A percentile compares a stretch with the other conserved stretches of the same genome.
phyloP scores from a whole-genome alignment of 352 stramenopile species.

The Peronospora destructor region DNA sequence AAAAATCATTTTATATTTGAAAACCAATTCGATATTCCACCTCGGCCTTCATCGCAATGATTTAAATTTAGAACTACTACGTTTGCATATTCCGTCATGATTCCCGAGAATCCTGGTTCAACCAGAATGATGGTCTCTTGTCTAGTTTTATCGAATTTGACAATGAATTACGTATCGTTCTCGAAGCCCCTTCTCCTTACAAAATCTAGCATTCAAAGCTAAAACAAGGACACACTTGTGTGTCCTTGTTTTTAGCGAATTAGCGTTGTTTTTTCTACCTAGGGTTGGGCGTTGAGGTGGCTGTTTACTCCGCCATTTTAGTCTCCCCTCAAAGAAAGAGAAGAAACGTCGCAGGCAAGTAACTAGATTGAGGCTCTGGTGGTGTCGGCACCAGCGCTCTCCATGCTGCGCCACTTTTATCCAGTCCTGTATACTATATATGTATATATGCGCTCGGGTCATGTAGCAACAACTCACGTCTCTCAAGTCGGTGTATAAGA shows the following conservation, averaged over 20 bases:
- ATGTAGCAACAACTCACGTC: neutral
- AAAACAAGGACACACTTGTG: too few relatives aligned
- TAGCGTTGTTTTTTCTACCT: slow-evolving; percentile 2
- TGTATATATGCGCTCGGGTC: slow-evolving; percentile 2
- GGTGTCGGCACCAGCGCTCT: neutral
- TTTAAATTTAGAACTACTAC: too few relatives aligned
- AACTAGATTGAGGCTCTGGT: slow-evolving; percentile 5
- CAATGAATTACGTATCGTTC: slow-evolving; percentile 11
- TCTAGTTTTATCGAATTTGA: slow-evolving; percentile 8
- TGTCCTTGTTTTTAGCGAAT: neutral
- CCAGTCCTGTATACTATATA: neutral
- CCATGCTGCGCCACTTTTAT: neutral
- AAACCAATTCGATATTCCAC: too few relatives aligned
- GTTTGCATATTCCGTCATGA: slow-evolving; percentile 11
- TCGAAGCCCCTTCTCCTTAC: slow-evolving; percentile 17
- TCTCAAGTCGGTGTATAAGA: slow-evolving; percentile 3
- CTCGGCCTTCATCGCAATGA: too few relatives aligned
- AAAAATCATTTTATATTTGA: too few relatives aligned
- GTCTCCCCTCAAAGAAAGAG: slow-evolving; percentile 28
- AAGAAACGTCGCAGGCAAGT: slow-evolving; percentile 41
- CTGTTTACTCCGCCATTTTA: slow-evolving; percentile 28
- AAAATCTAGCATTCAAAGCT: neutral
- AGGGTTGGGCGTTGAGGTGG: slow-evolving; percentile 11
- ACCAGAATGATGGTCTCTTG: slow-evolving; percentile 29
- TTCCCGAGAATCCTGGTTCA: slow-evolving; percentile 24